Percentiles rank a stretch among this genome's conserved stretches.
Conservation (phyloP, 768 basidiomycete species). For the Xerocomus brunneocitrinus region DNA sequence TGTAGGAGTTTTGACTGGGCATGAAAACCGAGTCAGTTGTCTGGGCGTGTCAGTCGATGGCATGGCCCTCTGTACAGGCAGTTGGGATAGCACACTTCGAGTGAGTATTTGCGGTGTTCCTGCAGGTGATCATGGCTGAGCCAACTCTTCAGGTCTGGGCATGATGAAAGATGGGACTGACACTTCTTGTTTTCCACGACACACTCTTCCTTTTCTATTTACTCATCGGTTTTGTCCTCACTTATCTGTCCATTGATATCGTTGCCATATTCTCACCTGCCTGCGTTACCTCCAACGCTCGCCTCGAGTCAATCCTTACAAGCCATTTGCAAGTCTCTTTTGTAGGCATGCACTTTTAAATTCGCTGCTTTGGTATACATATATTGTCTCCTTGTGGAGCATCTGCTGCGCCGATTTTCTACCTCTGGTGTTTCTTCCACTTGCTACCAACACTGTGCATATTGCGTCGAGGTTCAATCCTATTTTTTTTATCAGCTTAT, state of each 20-base stretch:
- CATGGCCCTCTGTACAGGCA: slow-evolving; percentile 97
- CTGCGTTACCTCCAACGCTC: slow-evolving; percentile 41
- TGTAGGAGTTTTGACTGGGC: slow-evolving; percentile 94
- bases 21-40: slow-evolving; percentile 97
- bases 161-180: slow-evolving; percentile 40
- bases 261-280: slow-evolving; percentile 53
- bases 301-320: slow-evolving; percentile 65
- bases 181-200: slow-evolving; percentile 24
- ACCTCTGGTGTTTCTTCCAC: slow-evolving; percentile 32
- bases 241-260: slow-evolving; percentile 44
- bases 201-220: slow-evolving; percentile 23
- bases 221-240: slow-evolving; percentile 16
- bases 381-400: slow-evolving; percentile 33
- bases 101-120: slow-evolving; percentile 41
- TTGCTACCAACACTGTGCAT: slow-evolving; percentile 39
- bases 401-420: slow-evolving; percentile 31
- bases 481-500: slow-evolving; percentile 16
- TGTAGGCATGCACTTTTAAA: slow-evolving; percentile 20
- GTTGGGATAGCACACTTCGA: slow-evolving; percentile 96
- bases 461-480: slow-evolving; percentile 37
- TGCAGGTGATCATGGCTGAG: slow-evolving; percentile 6
- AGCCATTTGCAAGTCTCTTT: slow-evolving; percentile 35
- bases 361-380: slow-evolving; percentile 28
- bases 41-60: slow-evolving; percentile 94
- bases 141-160: slow-evolving; percentile 69